A percentile compares a stretch with the other conserved stretches of the same genome.
These are phyloP conservation scores for Mycena rebaudengoi DNA, from an alignment of 768 basidiomycete genomes.

Conservation along the genomic window DNA sequence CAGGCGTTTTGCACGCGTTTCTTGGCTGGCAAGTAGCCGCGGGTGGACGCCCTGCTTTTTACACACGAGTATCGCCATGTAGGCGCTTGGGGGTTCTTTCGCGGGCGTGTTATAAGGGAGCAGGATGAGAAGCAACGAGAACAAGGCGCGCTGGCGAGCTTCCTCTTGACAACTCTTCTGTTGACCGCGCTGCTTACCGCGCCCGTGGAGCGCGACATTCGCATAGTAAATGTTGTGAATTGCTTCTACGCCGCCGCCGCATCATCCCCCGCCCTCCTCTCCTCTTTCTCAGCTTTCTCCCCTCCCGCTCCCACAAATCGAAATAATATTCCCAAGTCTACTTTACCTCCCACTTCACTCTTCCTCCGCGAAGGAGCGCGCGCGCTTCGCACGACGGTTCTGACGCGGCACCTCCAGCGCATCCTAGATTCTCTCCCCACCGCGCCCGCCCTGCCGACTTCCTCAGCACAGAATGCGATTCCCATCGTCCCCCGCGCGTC, in stretches of 20 bases:
- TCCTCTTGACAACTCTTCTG: constrained; percentile 80
- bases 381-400: constrained; percentile 66
- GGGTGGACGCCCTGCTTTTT: constrained; percentile 83
- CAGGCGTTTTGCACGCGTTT: constrained; percentile 76
- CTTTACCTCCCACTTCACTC: constrained; percentile 38
- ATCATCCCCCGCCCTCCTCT: constrained; percentile 47
- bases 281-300: constrained; percentile 33
- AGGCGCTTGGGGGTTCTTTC: constrained; percentile 50
- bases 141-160: constrained; percentile 64
- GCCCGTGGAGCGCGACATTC: constrained; percentile 88
- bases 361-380: constrained; percentile 73
- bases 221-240: constrained; percentile 87
- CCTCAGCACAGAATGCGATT: constrained; percentile 30
- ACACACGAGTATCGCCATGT: constrained; percentile 79
- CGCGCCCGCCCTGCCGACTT: constrained; percentile 45
- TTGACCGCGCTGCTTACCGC: constrained; percentile 83
- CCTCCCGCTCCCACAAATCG: too few relatives aligned
- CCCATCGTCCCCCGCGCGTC: constrained; percentile 48
- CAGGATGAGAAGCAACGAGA: constrained; percentile 22
- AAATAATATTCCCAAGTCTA: constrained; percentile 7
- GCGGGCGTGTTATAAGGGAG: neutral
- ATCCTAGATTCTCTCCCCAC: constrained; percentile 83
- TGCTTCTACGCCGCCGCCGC: constrained; percentile 89
- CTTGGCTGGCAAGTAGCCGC: constrained; percentile 66
- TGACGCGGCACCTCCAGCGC: constrained; percentile 84